Percentiles rank a stretch among this genome's conserved stretches.
Evolutionary conservation across 441 rosid genomes (phyloP).

Genomic region (Corymbia calophylla): DNA sequence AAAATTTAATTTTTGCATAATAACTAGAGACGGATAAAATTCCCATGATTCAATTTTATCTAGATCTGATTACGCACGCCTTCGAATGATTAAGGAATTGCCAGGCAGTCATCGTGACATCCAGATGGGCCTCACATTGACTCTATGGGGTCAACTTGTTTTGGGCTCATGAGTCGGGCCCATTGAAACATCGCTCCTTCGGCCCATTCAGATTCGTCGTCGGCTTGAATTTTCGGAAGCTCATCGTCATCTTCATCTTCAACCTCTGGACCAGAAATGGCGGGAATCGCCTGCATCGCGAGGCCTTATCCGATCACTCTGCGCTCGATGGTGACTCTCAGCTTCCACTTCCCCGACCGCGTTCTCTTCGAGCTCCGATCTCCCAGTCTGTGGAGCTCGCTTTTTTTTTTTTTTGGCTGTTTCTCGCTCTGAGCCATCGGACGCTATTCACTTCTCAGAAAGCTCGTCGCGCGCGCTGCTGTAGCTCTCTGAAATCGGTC

Average conservation of each 20-base stretch:
- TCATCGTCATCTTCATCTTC: not conserved
- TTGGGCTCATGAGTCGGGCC: not conserved
- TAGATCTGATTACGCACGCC: not conserved
- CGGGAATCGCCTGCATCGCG: constrained; percentile 15
- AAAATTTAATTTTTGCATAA: not conserved
- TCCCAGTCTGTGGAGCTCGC: not conserved
- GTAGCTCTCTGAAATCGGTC: constrained; percentile 19
- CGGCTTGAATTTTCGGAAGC: not conserved
- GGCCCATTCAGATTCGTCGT: not conserved
- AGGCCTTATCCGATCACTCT: constrained; percentile 2
- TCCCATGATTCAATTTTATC: not conserved
- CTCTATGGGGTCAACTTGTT: not conserved
- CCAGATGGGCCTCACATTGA: not conserved
- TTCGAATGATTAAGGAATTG: too few species aligned
- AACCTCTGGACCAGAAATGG: constrained; percentile 15
- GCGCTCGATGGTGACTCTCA: not conserved
- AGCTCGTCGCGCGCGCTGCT: constrained; percentile 26
- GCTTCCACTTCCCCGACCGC: not conserved
- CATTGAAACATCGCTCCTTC: not conserved
- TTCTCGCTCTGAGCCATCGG: not conserved
- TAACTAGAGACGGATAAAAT: not conserved
- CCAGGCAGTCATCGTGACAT: not conserved
- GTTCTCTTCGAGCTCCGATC: not conserved
- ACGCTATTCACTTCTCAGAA: constrained; percentile 8
- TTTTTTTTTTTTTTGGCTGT: not conserved